phyloP scores from a whole-genome alignment of 805 yeast genomes.

The Spathaspora passalidarum region DNA sequence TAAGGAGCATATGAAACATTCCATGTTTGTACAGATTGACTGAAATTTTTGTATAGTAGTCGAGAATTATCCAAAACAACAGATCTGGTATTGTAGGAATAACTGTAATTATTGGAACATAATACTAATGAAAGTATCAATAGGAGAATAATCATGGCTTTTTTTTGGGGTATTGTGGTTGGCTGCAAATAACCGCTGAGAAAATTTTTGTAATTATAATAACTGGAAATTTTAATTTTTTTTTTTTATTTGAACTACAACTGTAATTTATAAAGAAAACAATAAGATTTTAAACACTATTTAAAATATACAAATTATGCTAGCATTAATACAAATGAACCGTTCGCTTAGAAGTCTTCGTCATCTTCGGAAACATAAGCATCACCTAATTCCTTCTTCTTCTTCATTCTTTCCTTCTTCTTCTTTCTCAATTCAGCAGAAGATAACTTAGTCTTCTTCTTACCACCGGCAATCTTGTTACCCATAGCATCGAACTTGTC shows the following conservation, averaged over 20 bases:
- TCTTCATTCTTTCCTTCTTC: slow-evolving; percentile 99
- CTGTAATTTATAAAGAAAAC: not conserved
- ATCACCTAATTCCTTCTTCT: slow-evolving; percentile 99
- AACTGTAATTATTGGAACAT: not conserved
- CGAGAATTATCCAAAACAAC: not conserved
- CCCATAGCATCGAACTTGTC: slow-evolving; percentile 99
- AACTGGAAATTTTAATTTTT: no score
- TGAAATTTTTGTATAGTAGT: slow-evolving; percentile 4
- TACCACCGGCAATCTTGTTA: slow-evolving; percentile 95
- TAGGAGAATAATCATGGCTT: not conserved
- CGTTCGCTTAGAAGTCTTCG: slow-evolving; percentile 40
- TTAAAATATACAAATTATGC: not conserved
- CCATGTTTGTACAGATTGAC: slow-evolving; percentile 7
- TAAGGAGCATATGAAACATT: slow-evolving; percentile 25
- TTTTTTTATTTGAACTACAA: no score
- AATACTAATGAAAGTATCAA: not conserved
- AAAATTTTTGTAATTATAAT: not conserved
- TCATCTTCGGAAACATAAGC: slow-evolving; percentile 94
- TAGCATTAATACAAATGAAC: not conserved
- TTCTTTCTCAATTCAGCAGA: slow-evolving; percentile 99
- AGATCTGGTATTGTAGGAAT: not conserved
- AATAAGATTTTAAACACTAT: not conserved
- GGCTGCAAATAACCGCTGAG: not conserved
- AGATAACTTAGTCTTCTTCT: slow-evolving; percentile 96
- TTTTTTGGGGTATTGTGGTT: not conserved